Conservation (phyloP, 2,329 filamentous ascomycete species). For the Diaporthe ampelina region DNA sequence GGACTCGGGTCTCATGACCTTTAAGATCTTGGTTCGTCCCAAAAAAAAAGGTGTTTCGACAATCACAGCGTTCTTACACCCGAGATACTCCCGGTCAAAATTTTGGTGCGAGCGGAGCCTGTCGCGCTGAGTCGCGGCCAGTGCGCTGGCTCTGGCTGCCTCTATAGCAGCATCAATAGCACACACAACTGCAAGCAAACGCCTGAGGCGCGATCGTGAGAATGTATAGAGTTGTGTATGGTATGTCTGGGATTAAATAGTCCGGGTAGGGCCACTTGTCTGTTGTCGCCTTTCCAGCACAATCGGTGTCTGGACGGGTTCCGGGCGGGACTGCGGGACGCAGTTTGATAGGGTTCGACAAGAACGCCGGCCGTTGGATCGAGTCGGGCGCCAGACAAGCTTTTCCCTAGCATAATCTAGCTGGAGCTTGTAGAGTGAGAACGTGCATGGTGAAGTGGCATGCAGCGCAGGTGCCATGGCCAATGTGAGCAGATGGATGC, state of each 20-base stretch:
- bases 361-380: not conserved
- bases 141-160: not conserved
- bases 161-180: not conserved
- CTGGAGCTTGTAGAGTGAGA: not conserved
- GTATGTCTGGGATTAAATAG: not conserved
- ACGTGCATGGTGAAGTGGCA: not conserved
- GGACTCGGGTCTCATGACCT: constrained; percentile 9
- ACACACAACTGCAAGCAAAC: not conserved
- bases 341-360: constrained; percentile 5
- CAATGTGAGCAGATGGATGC: not conserved
- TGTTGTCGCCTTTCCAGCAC: not conserved
- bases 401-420: not conserved
- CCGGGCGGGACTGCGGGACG: not conserved
- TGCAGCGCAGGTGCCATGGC: not conserved
- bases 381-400: not conserved
- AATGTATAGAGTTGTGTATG: too few relatives aligned
- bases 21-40: constrained; percentile 23
- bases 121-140: not conserved
- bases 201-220: not conserved
- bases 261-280: not conserved
- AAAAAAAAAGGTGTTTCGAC: constrained; percentile 18
- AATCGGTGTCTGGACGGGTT: not conserved
- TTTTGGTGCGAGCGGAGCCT: not conserved
- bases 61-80: constrained; percentile 12
- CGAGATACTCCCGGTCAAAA: constrained; percentile 5